A percentile compares a stretch with the other conserved stretches of the same genome.
Conservation (phyloP, 306 rosid genomes). For the Castanospermum australe region DNA sequence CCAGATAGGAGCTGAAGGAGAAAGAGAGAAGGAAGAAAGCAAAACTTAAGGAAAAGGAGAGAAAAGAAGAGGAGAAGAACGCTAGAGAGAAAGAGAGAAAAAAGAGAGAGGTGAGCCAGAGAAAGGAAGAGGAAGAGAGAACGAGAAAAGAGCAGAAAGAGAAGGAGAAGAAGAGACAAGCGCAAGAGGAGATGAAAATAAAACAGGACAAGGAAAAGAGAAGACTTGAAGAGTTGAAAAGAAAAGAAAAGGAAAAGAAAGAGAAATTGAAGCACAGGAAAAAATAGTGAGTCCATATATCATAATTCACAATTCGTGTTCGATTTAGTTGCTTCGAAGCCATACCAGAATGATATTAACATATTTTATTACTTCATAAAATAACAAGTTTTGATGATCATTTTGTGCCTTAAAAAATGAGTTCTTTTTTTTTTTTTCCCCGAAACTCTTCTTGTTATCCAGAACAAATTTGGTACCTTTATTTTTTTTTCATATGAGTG, state of each 20-base stretch:
- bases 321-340: background rate
- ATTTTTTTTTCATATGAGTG: background rate
- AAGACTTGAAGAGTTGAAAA: background rate
- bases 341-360: background rate
- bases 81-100: constrained; percentile 15
- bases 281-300: background rate
- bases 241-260: constrained; percentile 12
- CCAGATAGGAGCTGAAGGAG: constrained; percentile 47
- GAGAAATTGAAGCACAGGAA: background rate
- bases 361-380: background rate
- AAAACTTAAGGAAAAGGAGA: constrained; percentile 30
- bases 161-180: constrained; percentile 22
- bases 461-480: background rate
- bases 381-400: background rate
- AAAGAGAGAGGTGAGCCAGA: background rate
- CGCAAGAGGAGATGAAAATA: background rate
- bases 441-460: background rate
- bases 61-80: constrained; percentile 15
- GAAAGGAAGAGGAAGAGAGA: constrained; percentile 11
- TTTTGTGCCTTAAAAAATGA: background rate
- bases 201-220: constrained; percentile 18
- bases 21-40: constrained; percentile 38
- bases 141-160: constrained; percentile 15
- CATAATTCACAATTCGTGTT: background rate
- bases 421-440: no score